A percentile compares a stretch with the other conserved stretches of the same genome.
Evolutionary conservation across 108 stramenopile species (phyloP).

Genomic region (Asterionellopsis glacialis): DNA sequence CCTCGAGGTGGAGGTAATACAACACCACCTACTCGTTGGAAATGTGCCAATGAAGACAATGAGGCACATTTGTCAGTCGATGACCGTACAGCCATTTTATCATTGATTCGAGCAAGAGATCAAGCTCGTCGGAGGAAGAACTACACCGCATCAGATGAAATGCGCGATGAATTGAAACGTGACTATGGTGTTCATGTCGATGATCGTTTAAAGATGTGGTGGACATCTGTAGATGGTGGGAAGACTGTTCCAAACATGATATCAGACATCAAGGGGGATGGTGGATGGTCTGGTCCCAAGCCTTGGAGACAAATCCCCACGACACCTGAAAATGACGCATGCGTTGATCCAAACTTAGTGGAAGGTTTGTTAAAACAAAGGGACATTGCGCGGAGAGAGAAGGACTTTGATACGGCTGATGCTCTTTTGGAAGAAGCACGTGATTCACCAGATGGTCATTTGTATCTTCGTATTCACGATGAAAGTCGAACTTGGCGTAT

Average conservation of each 20-base stretch:
- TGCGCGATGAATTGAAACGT: constrained; percentile 65
- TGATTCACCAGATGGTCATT: constrained; percentile 55
- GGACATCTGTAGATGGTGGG: constrained; percentile 58
- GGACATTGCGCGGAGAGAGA: constrained; percentile 69
- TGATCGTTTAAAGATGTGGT: constrained; percentile 81
- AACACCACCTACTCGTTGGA: constrained; percentile 57
- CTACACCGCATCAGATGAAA: constrained; percentile 58
- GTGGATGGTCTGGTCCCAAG: constrained; percentile 60
- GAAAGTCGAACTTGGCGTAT: constrained; percentile 81
- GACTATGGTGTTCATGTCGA: constrained; percentile 65
- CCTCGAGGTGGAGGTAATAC: constrained; percentile 13
- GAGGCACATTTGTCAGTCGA: constrained; percentile 36
- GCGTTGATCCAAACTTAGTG: constrained; percentile 68
- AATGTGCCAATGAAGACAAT: constrained; percentile 68
- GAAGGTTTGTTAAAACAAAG: constrained; percentile 57
- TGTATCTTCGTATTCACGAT: constrained; percentile 72
- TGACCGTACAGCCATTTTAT: constrained; percentile 28
- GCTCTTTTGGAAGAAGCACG: constrained; percentile 60
- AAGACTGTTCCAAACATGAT: constrained; percentile 53
- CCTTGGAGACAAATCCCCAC: constrained; percentile 83
- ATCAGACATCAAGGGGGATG: constrained; percentile 71
- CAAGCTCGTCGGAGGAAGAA: constrained; percentile 50
- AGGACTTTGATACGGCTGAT: constrained; percentile 78
- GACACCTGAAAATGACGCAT: constrained; percentile 68
- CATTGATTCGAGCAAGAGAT: constrained; percentile 61